Evolutionary conservation across 305 asterid species (phyloP).

Genomic region (Stenogyne calaminthoides): DNA sequence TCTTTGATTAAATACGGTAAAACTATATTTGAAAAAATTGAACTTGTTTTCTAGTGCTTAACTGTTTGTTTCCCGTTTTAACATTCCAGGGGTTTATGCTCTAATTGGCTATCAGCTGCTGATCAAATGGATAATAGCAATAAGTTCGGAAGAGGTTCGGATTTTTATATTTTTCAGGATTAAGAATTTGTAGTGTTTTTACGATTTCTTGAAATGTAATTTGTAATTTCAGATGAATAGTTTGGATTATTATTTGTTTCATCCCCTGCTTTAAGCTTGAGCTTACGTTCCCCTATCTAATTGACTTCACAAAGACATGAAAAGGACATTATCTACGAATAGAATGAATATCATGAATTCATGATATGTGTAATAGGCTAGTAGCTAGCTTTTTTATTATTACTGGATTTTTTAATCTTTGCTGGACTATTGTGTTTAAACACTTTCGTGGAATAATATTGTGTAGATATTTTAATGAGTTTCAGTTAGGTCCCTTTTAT

Average conservation of each 20-base stretch:
- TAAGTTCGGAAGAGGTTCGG: conserved; percentile 46
- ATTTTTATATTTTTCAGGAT: neutral
- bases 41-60: conserved; percentile 7
- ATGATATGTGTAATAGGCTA: conserved; percentile 1
- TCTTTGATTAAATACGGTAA: neutral
- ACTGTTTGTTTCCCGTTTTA: neutral
- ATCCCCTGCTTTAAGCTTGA: neutral
- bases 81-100: conserved; percentile 24
- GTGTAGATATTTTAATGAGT: neutral
- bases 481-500: conserved; percentile 2
- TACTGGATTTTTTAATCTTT: neutral
- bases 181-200: neutral
- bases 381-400: conserved; percentile 5
- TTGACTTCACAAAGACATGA: neutral
- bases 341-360: neutral
- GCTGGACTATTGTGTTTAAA: conserved; percentile 1
- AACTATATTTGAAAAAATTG: neutral
- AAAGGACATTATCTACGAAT: neutral
- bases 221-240: neutral
- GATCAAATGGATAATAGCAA: conserved; percentile 39
- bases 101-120: conserved; percentile 28
- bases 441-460: neutral
- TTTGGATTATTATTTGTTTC: neutral
- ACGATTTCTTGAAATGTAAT: neutral
- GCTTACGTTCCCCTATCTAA: conserved; percentile 1